Evolutionary conservation across 2,329 filamentous ascomycete species (phyloP), one percentile per base, ranked within the genome.

Genomic region (Claviceps capensis): DNA sequence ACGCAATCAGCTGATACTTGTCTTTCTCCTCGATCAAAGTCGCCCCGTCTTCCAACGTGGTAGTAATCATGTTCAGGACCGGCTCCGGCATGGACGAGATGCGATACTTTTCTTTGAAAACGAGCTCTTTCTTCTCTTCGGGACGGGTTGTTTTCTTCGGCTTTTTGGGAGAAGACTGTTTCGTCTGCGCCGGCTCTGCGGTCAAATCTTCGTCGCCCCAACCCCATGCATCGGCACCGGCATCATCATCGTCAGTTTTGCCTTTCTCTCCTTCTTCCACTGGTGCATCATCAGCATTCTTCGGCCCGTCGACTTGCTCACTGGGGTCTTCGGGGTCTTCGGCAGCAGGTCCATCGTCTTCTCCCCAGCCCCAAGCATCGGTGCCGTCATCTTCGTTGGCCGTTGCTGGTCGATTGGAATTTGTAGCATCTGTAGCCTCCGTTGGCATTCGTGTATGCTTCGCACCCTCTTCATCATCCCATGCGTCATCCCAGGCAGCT

Each of bases 361-460:
- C 88, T 22, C 81, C 86, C 87, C 89, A 95, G 3, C 86, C 88
- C 86, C 88, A 94, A 26, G 88, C 86, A 57, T 88, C 85, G 11
- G 71, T 72, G 1, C 68, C 72, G 8, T 75, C 72, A 22, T 75
- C 70, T 44, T 71, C 53, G 13, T 58, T 59, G 3, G 55, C 50
- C 13, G 4, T 52, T 44, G 26, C 22, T 23, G 19, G 30, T 59
- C 5, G 61, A 47, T 38, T 57, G 57, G 16, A 45, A 57, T 54
- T 38, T 52, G 30, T 37, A 9, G 40, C 34, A 16, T 30, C 9
- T 5, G 14, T 52, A 51, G 37, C 64, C 55, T 45, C 65, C 59
- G 13, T 60, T 11, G 30, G 3, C 9, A 34, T 34, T 34, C 30
- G 30, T 52, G 42, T 5, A 11, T 59, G 56, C 5, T 60, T 53